Evolutionary conservation across 495 filamentous ascomycete species (phyloP).

Genomic region (Podospora didyma): DNA sequence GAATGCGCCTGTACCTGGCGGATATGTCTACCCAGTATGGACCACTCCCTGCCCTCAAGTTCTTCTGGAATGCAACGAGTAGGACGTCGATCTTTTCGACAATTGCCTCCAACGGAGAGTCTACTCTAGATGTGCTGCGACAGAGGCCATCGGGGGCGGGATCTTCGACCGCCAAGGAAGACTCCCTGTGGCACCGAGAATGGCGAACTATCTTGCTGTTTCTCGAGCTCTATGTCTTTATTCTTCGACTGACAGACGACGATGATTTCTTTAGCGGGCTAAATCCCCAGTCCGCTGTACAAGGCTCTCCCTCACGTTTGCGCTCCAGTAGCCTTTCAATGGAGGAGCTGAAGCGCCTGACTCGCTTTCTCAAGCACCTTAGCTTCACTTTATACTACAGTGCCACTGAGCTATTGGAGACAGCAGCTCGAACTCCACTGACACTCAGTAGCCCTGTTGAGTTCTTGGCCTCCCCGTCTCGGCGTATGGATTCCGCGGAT

Average conservation of each 20-base stretch:
- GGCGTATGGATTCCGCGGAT: neutral
- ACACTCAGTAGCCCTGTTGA: conserved; percentile 3
- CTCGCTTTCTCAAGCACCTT: conserved; percentile 87
- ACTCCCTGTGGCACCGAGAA: conserved; percentile 53
- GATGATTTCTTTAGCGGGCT: conserved; percentile 66
- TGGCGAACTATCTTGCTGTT: conserved; percentile 91
- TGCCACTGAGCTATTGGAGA: conserved; percentile 50
- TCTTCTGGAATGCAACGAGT: conserved; percentile 78
- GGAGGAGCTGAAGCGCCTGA: conserved; percentile 66
- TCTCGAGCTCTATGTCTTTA: conserved; percentile 88
- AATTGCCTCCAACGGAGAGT: conserved; percentile 44
- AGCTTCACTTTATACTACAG: conserved; percentile 89
- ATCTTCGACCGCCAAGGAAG: conserved; percentile 18
- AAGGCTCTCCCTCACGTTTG: conserved; percentile 25
- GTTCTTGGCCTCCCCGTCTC: neutral
- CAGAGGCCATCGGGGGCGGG: conserved; percentile 19
- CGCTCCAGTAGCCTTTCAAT: conserved; percentile 68
- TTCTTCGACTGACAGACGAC: conserved; percentile 89
- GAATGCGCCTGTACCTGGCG: conserved; percentile 89
- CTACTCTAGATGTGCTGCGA: conserved; percentile 18
- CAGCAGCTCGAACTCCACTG: neutral
- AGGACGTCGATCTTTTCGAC: conserved; percentile 61
- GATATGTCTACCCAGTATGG: conserved; percentile 54
- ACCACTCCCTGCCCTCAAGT: conserved; percentile 69
- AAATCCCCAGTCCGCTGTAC: conserved; percentile 6